phyloP scores from a whole-genome alignment of 2,329 filamentous ascomycete species.

The Monilinia polystroma region DNA sequence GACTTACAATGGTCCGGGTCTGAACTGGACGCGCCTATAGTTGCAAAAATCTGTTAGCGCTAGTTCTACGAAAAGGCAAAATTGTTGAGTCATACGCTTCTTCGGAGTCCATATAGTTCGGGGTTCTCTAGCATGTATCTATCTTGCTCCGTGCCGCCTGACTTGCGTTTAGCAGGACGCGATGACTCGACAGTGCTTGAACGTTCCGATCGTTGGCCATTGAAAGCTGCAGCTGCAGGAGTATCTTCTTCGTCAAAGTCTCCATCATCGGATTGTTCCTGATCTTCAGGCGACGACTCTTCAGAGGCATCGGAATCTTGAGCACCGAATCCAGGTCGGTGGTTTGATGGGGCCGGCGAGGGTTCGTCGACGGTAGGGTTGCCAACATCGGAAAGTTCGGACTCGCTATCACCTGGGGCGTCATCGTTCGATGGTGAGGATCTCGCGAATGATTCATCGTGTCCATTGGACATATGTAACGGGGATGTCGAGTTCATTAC shows the following conservation, averaged over 20 bases:
- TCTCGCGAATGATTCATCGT: slow-evolving; percentile 55
- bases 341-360: slow-evolving; percentile 47
- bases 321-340: slow-evolving; percentile 38
- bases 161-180: slow-evolving; percentile 71
- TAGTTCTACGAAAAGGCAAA: neutral
- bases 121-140: slow-evolving; percentile 82
- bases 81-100: slow-evolving; percentile 67
- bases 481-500: slow-evolving; percentile 62
- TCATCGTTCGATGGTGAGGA: slow-evolving; percentile 44
- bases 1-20: slow-evolving; percentile 53
- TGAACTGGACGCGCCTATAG: slow-evolving; percentile 55
- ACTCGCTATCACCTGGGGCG: slow-evolving; percentile 61
- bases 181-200: slow-evolving; percentile 72
- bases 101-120: slow-evolving; percentile 87
- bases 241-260: slow-evolving; percentile 75
- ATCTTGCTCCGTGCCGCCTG: slow-evolving; percentile 67
- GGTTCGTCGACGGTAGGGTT: slow-evolving; percentile 54
- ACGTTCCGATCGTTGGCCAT: slow-evolving; percentile 49
- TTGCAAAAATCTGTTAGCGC: slow-evolving; percentile 29
- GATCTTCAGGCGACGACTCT: slow-evolving; percentile 39
- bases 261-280: slow-evolving; percentile 62
- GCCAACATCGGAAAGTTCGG: slow-evolving; percentile 72
- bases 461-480: slow-evolving; percentile 66
- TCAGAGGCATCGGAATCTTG: slow-evolving; percentile 38
- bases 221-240: slow-evolving; percentile 49